phyloP scores from a whole-genome alignment of 495 filamentous ascomycete genomes.

The Durotheca rogersii region DNA sequence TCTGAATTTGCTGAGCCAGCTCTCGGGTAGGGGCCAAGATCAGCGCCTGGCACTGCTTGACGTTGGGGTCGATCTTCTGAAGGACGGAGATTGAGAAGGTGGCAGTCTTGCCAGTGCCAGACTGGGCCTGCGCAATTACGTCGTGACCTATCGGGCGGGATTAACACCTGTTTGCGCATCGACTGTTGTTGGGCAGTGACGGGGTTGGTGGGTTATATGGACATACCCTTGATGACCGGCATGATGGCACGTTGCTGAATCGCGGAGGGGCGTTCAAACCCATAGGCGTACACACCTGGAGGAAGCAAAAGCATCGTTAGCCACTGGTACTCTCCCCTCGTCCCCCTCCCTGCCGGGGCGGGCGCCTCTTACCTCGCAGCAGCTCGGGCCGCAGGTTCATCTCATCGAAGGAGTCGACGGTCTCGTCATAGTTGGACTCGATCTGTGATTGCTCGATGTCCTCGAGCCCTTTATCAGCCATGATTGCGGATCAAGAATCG shows the following conservation, averaged over 20 bases:
- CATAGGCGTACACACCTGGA: constrained; percentile 95
- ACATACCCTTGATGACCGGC: constrained; percentile 98
- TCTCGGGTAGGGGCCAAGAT: constrained; percentile 97
- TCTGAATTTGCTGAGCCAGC: constrained; percentile 97
- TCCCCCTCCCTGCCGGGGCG: constrained; percentile 2
- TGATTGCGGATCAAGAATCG: constrained; percentile 69
- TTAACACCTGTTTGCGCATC: constrained; percentile 27
- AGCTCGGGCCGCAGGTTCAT: constrained; percentile 97
- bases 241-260: constrained; percentile 99
- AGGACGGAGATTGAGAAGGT: constrained; percentile 98
- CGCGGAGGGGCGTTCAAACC: constrained; percentile 98
- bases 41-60: constrained; percentile 94
- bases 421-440: constrained; percentile 99
- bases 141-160: constrained; percentile 71
- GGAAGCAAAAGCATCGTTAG: constrained; percentile 11
- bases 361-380: constrained; percentile 75
- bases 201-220: constrained; percentile 15
- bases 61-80: constrained; percentile 91
- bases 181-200: constrained; percentile 16
- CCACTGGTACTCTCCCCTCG: constrained; percentile 9
- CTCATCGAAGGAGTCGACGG: constrained; percentile 96
- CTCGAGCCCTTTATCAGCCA: constrained; percentile 97
- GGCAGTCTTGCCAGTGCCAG: constrained; percentile 98
- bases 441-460: constrained; percentile 89
- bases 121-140: constrained; percentile 98